A percentile compares a stretch with the other conserved stretches of the same genome.
Conservation (phyloP, 441 rosid species). For the Monsonia emarginata region DNA sequence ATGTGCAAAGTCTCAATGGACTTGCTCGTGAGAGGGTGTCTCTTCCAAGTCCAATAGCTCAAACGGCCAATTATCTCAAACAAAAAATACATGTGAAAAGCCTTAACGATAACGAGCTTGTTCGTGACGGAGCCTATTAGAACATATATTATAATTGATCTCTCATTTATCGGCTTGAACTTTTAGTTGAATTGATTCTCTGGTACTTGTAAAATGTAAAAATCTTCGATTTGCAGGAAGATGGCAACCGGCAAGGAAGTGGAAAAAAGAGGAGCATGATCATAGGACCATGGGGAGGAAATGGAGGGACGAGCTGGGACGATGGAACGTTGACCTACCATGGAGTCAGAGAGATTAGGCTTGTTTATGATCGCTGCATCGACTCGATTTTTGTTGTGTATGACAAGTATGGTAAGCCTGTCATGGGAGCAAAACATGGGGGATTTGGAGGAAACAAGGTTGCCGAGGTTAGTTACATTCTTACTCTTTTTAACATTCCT, state of each 20-base stretch:
- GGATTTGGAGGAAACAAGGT: constrained; percentile 50
- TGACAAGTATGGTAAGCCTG: constrained; percentile 51
- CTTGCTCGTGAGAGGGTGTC: no score
- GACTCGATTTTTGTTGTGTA: constrained; percentile 53
- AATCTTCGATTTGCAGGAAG: constrained; percentile 21
- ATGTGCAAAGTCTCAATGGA: no score
- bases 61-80: no score
- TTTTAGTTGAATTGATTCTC: no score
- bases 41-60: no score
- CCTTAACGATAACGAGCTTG: no score
- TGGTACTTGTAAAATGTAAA: no score
- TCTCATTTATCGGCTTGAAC: background rate
- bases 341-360: constrained; percentile 55
- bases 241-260: constrained; percentile 13
- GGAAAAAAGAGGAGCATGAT: constrained; percentile 28
- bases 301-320: constrained; percentile 64
- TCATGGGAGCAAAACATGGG: constrained; percentile 50
- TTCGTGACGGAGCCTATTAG: no score
- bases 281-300: constrained; percentile 67
- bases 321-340: constrained; percentile 40
- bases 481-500: background rate
- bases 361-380: constrained; percentile 49
- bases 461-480: constrained; percentile 35
- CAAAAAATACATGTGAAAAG: no score
- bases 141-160: no score